Evolutionary conservation across 441 rosid genomes (phyloP).

Genomic region (Gossypium schwendimanii): DNA sequence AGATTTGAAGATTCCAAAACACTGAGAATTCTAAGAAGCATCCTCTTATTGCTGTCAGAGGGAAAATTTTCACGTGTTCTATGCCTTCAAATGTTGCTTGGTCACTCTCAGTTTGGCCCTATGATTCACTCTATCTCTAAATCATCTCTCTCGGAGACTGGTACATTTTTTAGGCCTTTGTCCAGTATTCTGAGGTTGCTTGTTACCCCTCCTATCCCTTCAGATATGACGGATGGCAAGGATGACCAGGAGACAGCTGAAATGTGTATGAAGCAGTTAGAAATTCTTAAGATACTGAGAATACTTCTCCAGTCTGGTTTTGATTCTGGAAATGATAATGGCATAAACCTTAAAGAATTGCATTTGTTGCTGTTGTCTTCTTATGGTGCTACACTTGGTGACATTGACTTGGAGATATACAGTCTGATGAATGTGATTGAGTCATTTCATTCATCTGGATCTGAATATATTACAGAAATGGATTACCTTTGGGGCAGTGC

Average conservation of each 20-base stretch:
- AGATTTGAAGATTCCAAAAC: slow-evolving; percentile 73
- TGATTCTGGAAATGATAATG: slow-evolving; percentile 42
- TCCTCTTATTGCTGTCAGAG: slow-evolving; percentile 43
- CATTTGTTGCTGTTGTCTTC: slow-evolving; percentile 68
- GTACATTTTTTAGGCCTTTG: slow-evolving; percentile 56
- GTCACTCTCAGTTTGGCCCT: slow-evolving; percentile 79
- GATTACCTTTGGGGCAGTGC: slow-evolving; percentile 80
- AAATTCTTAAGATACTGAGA: slow-evolving; percentile 68
- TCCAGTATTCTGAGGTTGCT: slow-evolving; percentile 68
- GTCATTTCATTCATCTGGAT: slow-evolving; percentile 31
- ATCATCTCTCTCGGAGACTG: slow-evolving; percentile 36
- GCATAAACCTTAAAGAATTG: slow-evolving; percentile 62
- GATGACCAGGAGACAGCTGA: slow-evolving; percentile 29
- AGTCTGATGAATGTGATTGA: slow-evolving; percentile 58
- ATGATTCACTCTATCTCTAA: slow-evolving; percentile 39
- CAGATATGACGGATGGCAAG: slow-evolving; percentile 19
- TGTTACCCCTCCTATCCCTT: slow-evolving; percentile 26
- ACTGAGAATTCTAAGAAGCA: slow-evolving; percentile 41
- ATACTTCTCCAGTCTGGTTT: slow-evolving; percentile 35
- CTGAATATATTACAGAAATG: slow-evolving; percentile 38
- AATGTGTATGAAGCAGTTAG: slow-evolving; percentile 38
- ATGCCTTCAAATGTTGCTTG: slow-evolving; percentile 66
- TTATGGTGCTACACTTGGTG: slow-evolving; percentile 78
- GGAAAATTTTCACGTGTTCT: slow-evolving; percentile 47
- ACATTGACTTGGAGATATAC: slow-evolving; percentile 71